phyloP scores from a whole-genome alignment of 2,329 filamentous ascomycete genomes.

The Penicillium sclerotiorum region DNA sequence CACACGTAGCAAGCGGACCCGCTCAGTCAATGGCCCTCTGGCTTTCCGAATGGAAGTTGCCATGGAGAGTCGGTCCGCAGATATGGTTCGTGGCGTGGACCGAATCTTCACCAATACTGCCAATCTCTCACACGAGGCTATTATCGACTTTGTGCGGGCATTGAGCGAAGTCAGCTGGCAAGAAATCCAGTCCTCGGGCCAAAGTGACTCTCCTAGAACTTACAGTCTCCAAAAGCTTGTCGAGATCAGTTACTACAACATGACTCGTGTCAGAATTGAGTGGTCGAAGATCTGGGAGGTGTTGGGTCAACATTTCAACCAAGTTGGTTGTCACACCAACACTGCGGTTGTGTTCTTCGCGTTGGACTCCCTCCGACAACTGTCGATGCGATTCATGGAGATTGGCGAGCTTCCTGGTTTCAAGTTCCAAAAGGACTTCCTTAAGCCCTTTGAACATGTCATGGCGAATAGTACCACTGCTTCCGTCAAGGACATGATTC shows the following conservation, averaged over 20 bases:
- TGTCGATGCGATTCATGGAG: conserved; percentile 99
- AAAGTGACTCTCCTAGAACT: conserved; percentile 91
- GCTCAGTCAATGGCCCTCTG: conserved; percentile 51
- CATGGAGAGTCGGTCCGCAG: conserved; percentile 86
- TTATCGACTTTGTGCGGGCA: conserved; percentile 90
- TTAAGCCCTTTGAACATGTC: conserved; percentile 98
- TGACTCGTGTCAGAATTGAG: conserved; percentile 96
- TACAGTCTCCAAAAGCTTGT: conserved; percentile 98
- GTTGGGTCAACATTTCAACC: conserved; percentile 97
- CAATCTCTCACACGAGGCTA: conserved; percentile 88
- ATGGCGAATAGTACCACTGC: conserved; percentile 90
- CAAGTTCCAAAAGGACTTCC: conserved; percentile 99
- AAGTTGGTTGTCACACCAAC: conserved; percentile 94
- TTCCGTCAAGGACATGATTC: conserved; percentile 94
- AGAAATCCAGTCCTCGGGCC: conserved; percentile 95
- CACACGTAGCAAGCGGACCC: conserved; percentile 49
- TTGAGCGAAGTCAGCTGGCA: conserved; percentile 98
- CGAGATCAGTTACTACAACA: conserved; percentile 99
- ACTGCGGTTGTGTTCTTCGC: conserved; percentile 97
- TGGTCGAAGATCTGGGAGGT: conserved; percentile 98
- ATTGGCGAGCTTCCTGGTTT: conserved; percentile 97
- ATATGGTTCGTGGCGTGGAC: conserved; percentile 90
- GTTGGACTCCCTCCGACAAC: conserved; percentile 87
- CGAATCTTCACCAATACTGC: conserved; percentile 96
- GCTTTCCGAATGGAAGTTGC: conserved; percentile 78